Conservation (phyloP, 2,329 filamentous ascomycete species). For the Xylaria arbuscula region DNA sequence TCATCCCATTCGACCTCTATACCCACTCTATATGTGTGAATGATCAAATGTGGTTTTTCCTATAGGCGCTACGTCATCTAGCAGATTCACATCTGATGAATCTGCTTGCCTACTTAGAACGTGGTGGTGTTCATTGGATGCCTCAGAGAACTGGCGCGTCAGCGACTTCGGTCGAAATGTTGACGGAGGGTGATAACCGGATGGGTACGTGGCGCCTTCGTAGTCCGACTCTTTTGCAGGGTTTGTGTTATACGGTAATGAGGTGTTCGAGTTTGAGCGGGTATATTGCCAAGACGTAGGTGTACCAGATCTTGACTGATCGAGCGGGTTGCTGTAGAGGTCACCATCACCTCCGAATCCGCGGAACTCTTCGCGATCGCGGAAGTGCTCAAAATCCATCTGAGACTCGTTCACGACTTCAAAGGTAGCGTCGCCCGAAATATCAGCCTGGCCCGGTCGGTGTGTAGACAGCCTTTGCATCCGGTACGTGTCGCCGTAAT, state of each 20-base stretch:
- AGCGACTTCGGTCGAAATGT: constrained; percentile 26
- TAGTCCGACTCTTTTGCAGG: constrained; percentile 18
- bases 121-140: constrained; percentile 7
- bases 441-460: constrained; percentile 47
- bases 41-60: constrained; percentile 15
- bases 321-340: constrained; percentile 67
- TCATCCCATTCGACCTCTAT: not conserved
- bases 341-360: constrained; percentile 78
- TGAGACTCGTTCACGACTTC: constrained; percentile 87
- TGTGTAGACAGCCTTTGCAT: constrained; percentile 76
- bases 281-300: constrained; percentile 58
- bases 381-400: constrained; percentile 89
- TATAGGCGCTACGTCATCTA: constrained; percentile 30
- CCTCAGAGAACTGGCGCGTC: constrained; percentile 27
- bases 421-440: constrained; percentile 63
- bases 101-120: constrained; percentile 13
- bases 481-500: constrained; percentile 83
- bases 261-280: constrained; percentile 26
- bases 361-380: constrained; percentile 85
- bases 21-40: constrained; percentile 7
- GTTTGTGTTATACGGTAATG: constrained; percentile 5
- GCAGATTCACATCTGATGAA: constrained; percentile 32
- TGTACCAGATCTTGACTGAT: constrained; percentile 68
- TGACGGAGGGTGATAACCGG: constrained; percentile 38
- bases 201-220: constrained; percentile 39